Conservation (phyloP, 768 basidiomycete genomes). For the Termitomyces sp. region DNA sequence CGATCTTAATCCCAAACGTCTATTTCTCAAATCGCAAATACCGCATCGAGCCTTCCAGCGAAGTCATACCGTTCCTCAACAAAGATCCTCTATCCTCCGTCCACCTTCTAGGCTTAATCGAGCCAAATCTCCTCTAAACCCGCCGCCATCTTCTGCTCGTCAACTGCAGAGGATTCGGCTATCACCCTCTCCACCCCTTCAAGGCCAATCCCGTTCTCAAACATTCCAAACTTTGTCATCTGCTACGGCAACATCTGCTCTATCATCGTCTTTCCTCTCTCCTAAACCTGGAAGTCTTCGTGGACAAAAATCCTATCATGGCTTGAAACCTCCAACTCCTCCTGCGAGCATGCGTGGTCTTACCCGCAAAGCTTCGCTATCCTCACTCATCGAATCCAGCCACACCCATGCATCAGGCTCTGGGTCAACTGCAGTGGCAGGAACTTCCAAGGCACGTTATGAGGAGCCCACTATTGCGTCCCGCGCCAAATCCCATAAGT, state of each 20-base stretch:
- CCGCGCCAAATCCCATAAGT: slow-evolving; percentile 65
- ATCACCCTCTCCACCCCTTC: slow-evolving; percentile 65
- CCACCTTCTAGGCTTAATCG: slow-evolving; percentile 64
- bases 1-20: slow-evolving; percentile 75
- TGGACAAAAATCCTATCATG: slow-evolving; percentile 80
- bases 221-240: slow-evolving; percentile 54
- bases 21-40: slow-evolving; percentile 45
- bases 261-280: slow-evolving; percentile 54
- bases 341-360: slow-evolving; percentile 58
- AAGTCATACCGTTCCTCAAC: slow-evolving; percentile 55
- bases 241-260: slow-evolving; percentile 38
- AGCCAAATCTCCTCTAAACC: slow-evolving; percentile 67
- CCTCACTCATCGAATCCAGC: slow-evolving; percentile 61
- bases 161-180: slow-evolving; percentile 64
- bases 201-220: slow-evolving; percentile 50
- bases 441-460: slow-evolving; percentile 49
- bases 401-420: slow-evolving; percentile 53
- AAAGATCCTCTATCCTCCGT: slow-evolving; percentile 43
- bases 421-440: slow-evolving; percentile 31
- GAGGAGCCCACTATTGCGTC: slow-evolving; percentile 79
- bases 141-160: slow-evolving; percentile 62
- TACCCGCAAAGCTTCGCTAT: slow-evolving; percentile 73
- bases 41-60: slow-evolving; percentile 40
- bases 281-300: slow-evolving; percentile 72
- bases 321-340: slow-evolving; percentile 70